Percentiles rank a stretch among this genome's conserved stretches.
phyloP scores from a whole-genome alignment of 1,139 yeast species.

The Debaryomyces coudertii region DNA sequence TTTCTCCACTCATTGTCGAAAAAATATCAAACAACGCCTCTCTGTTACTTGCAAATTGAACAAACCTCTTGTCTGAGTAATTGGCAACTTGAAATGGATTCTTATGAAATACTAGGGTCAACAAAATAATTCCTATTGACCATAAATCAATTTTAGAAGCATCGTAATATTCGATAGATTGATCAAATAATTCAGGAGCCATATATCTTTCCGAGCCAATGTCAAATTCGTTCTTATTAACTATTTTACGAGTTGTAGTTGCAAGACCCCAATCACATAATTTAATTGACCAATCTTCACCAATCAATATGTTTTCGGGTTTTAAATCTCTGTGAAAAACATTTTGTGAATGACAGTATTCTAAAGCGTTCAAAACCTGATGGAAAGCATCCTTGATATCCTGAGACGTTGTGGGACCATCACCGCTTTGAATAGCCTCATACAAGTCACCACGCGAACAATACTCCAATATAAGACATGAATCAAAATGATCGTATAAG shows the following conservation, averaged over 20 bases:
- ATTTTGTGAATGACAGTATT: slow-evolving; percentile 70
- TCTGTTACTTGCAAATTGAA: slow-evolving; percentile 84
- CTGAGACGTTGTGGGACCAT: slow-evolving; percentile 77
- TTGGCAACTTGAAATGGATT: slow-evolving; percentile 89
- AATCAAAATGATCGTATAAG: slow-evolving; percentile 75
- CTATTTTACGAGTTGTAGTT: slow-evolving; percentile 61
- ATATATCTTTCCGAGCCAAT: slow-evolving; percentile 94
- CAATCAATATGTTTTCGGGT: slow-evolving; percentile 83
- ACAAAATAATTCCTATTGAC: slow-evolving; percentile 86
- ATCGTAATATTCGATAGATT: slow-evolving; percentile 64
- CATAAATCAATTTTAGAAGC: slow-evolving; percentile 90
- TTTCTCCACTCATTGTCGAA: slow-evolving; percentile 84
- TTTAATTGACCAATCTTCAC: slow-evolving; percentile 79
- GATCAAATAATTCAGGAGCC: slow-evolving; percentile 91
- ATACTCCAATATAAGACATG: slow-evolving; percentile 82
- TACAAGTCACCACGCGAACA: slow-evolving; percentile 91
- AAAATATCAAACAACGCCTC: slow-evolving; percentile 92
- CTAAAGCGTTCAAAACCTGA: slow-evolving; percentile 79
- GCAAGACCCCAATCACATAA: slow-evolving; percentile 94
- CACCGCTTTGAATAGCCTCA: slow-evolving; percentile 83
- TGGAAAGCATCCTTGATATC: slow-evolving; percentile 74
- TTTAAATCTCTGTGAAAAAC: slow-evolving; percentile 88
- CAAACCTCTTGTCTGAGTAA: slow-evolving; percentile 80
- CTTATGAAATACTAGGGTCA: slow-evolving; percentile 86
- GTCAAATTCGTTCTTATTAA: slow-evolving; percentile 67